Base-by-base conservation (phyloP, 345 rosid species). In the Acer saccharum region DNA sequence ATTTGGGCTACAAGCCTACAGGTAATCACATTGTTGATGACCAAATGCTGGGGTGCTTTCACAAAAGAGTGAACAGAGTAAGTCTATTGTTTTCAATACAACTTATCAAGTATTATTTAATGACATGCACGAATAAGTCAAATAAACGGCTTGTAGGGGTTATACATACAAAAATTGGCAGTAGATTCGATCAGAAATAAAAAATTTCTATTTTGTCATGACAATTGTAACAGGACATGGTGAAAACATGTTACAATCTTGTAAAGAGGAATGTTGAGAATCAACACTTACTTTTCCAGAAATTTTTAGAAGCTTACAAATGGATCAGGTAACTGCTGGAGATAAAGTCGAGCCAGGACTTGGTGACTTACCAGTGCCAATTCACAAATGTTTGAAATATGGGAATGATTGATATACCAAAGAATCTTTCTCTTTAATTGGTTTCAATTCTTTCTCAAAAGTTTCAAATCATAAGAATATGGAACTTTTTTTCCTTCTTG, bases 201-300 rank as follows among this genome's bases (percentile, higher is more conserved):
- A 73, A 23, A 7, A 0, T 10, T 46, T 73, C 5, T 41, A 7
- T 21, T 6, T 41, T 13, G 3, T 21, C n/a, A 18, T 73, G 39
- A 58, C 39, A 27, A 46, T 44, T 68, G 32, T 10, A 69, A 71
- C 85, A 83, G 87, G 87, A 80, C 7, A 75, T 66, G 84, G 85
- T 80, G 68, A 80, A 50, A 46, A 80, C 63, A 79, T 81, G 86
- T 55, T 58, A 80, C 74, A 43, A 73, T 46, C 70, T 75, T 25
- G 43, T 86, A 8, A 44, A 76, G 57, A 68, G 65, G 46, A 25
- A 25, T 25, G 27, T 25, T 25, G 27, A 25, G 27, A 25, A 25
- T 25, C 27, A 25, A 25, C 77, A 73, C 68, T 64, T 32, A 32
- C 35, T 32, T 4, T 3, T 32, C 35, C 6, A 32, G 35, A 3